Percentiles rank a stretch among this genome's conserved stretches.
Conservation (phyloP, 1,284 basidiomycete species). For the Termitomyces sp. region DNA sequence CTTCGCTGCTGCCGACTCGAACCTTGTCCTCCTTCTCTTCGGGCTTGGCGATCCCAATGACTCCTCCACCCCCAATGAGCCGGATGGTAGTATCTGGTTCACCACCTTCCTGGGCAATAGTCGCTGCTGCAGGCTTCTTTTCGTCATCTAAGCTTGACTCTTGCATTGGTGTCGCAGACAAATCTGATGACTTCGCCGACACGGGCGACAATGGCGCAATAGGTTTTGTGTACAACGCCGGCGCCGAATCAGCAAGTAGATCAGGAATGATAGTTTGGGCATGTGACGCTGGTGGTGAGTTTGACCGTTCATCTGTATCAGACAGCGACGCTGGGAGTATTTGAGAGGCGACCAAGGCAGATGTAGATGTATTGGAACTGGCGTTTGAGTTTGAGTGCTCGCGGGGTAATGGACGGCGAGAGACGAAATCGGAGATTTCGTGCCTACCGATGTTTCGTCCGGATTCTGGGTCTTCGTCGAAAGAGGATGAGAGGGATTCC, state of each 20-base stretch:
- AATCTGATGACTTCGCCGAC: constrained; percentile 4
- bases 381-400: background rate
- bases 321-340: constrained; percentile 9
- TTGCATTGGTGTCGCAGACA: background rate
- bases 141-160: background rate
- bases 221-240: constrained; percentile 28
- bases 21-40: constrained; percentile 21
- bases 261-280: constrained; percentile 32
- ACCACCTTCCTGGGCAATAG: constrained; percentile 13
- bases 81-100: constrained; percentile 44
- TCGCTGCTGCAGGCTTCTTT: background rate
- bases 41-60: constrained; percentile 27
- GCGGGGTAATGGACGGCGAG: constrained; percentile 11
- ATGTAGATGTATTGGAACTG: background rate
- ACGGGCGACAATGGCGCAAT: constrained; percentile 25
- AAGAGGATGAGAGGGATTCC: constrained; percentile 40
- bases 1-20: constrained; percentile 22
- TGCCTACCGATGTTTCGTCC: constrained; percentile 41
- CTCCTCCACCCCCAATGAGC: constrained; percentile 50
- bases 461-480: constrained; percentile 57
- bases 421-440: constrained; percentile 28
- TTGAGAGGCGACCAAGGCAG: background rate
- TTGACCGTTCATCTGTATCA: constrained; percentile 1
- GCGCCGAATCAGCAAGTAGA: constrained; percentile 39
- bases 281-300: constrained; percentile 5